These are phyloP conservation scores for Termitomyces sp. DNA, from an alignment of 768 basidiomycete species.

Conservation along the genomic window DNA sequence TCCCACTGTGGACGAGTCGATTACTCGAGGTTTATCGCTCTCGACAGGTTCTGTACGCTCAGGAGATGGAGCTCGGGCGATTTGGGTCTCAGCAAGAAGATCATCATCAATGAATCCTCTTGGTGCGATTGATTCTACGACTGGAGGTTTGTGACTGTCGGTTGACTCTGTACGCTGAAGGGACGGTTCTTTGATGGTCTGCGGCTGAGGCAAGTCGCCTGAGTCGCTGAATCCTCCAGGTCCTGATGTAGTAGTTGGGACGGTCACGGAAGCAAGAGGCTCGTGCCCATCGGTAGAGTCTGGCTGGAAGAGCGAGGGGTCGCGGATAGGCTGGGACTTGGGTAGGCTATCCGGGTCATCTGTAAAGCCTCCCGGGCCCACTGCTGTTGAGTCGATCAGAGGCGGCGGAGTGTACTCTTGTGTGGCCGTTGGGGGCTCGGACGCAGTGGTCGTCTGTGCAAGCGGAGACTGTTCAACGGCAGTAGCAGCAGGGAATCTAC, in stretches of 20 bases:
- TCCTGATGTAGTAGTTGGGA: background rate
- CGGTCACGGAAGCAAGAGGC: background rate
- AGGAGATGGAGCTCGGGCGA: background rate
- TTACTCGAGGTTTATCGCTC: background rate
- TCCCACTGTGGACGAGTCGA: background rate
- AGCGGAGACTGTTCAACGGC: constrained; percentile 41
- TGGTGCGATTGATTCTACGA: background rate
- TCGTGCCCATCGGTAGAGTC: constrained; percentile 13
- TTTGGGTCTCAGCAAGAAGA: background rate
- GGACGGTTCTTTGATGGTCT: background rate
- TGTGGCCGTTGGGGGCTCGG: constrained; percentile 6
- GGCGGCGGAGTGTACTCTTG: constrained; percentile 33
- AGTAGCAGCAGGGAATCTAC: constrained; percentile 21
- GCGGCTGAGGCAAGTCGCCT: background rate
- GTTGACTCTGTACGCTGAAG: background rate
- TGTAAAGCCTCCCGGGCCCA: constrained; percentile 45
- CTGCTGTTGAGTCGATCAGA: constrained; percentile 30
- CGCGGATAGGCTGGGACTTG: constrained; percentile 21
- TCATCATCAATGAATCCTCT: background rate
- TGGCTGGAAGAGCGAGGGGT: constrained; percentile 21
- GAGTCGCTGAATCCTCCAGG: background rate
- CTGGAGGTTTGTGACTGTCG: background rate
- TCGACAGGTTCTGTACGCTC: background rate
- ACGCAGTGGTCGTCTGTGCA: constrained; percentile 17
- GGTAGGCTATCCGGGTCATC: constrained; percentile 44